Percentiles rank a stretch among this genome's conserved stretches.
phyloP scores from a whole-genome alignment of 352 stramenopile genomes.

The Vaucheria bursata region DNA sequence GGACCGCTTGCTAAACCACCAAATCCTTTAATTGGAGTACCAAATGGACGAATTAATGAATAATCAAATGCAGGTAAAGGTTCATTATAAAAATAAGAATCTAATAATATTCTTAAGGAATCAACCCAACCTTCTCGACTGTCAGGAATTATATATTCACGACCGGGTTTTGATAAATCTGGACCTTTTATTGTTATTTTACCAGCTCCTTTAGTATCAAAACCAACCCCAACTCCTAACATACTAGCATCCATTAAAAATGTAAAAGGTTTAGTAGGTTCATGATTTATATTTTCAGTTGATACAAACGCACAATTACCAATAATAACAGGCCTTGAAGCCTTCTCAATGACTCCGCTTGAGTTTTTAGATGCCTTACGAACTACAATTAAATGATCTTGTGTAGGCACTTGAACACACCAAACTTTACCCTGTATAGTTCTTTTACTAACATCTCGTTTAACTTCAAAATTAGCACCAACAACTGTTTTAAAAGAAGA shows the following conservation, averaged over 20 bases:
- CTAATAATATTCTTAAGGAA: conserved; percentile 62
- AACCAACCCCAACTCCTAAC: conserved; percentile 79
- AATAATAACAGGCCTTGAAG: no score
- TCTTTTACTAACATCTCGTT: no score
- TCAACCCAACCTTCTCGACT: conserved; percentile 68
- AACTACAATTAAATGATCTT: no score
- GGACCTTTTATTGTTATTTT: conserved; percentile 49
- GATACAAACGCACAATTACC: conserved; percentile 82
- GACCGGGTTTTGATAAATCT: neutral
- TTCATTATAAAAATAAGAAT: conserved; percentile 60
- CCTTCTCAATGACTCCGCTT: no score
- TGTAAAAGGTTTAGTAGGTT: conserved; percentile 67
- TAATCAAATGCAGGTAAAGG: conserved; percentile 59
- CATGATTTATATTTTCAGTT: conserved; percentile 48
- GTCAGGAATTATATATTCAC: conserved; percentile 50
- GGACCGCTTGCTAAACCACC: conserved; percentile 70
- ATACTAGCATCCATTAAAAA: conserved; percentile 85
- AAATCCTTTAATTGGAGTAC: conserved; percentile 69
- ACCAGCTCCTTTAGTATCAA: conserved; percentile 72
- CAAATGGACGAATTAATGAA: conserved; percentile 62
- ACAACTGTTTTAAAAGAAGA: no score
- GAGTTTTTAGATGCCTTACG: no score
- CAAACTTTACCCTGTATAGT: no score
- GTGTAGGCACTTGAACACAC: no score
- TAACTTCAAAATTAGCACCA: no score